Evolutionary conservation across 768 basidiomycete species (phyloP).

Genomic region (Albatrellus ellisii): DNA sequence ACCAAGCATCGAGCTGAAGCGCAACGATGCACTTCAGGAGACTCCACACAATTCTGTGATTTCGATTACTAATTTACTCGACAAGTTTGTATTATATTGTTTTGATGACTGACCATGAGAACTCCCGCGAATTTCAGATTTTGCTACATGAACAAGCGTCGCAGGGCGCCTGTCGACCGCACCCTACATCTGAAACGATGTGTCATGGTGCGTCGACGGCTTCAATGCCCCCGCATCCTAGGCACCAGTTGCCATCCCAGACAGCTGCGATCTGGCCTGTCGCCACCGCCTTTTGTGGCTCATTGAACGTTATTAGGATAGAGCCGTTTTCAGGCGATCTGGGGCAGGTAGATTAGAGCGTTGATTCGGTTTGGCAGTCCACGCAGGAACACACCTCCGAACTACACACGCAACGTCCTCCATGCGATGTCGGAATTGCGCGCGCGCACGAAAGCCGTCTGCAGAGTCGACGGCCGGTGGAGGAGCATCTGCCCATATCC

Average conservation of each 20-base stretch:
- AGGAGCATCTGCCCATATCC: conserved; percentile 62
- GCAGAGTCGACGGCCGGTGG: conserved; percentile 31
- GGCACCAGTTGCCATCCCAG: conserved; percentile 65
- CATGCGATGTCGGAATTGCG: conserved; percentile 69
- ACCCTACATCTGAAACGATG: too few relatives aligned
- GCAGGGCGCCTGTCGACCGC: too few relatives aligned
- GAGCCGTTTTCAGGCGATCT: conserved; percentile 9
- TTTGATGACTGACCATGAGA: too few relatives aligned
- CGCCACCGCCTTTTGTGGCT: conserved; percentile 54
- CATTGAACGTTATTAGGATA: conserved; percentile 37
- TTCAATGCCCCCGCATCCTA: conserved; percentile 69
- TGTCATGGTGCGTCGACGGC: conserved; percentile 9
- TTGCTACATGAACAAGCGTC: too few relatives aligned
- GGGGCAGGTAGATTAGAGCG: conserved; percentile 1
- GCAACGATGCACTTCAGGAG: too few relatives aligned
- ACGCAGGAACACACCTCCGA: conserved; percentile 25
- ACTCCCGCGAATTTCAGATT: too few relatives aligned
- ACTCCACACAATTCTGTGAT: too few relatives aligned
- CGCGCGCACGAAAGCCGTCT: conserved; percentile 32
- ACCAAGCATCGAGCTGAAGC: too few relatives aligned
- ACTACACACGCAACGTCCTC: conserved; percentile 37
- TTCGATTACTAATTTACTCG: too few relatives aligned
- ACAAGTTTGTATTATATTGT: too few relatives aligned
- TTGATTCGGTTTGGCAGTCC: neutral
- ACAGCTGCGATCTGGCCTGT: conserved; percentile 73